Evolutionary conservation across 768 basidiomycete genomes (phyloP), one percentile per base, ranked within the genome.

Genomic region (Hemileccinum rubropunctum): DNA sequence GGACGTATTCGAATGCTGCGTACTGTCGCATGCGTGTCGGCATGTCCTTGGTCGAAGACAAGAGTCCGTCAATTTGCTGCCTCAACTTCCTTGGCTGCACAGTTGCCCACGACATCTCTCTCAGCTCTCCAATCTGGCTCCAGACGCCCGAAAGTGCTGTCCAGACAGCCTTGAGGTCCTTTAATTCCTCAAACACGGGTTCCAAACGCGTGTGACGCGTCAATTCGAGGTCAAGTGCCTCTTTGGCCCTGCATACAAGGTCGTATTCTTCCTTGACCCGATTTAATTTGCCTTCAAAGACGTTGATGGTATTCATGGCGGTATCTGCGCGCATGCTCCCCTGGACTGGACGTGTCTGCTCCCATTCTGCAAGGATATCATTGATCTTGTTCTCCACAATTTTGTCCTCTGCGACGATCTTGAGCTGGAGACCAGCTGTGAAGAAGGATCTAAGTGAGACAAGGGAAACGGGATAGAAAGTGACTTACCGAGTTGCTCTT

Each of bases 331-430:
- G 89, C 79, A 98, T 85, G 71, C 82, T 91, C 34, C 97, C 97
- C 69, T 98, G 95, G 13, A 99, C 91, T 1, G 97, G 97, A 61
- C 97, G 91, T 55, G 87, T 91, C 62, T 86, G 80, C 66, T 98
- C 95, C 97, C 97, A 98, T 68, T 98, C 97, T 48, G 76, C 71
- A 14, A 97, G 76, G 50, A 93, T 80, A 60, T 97, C 94, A 60
- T 80, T 86, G 63, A 98, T 94, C 73, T 92, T 94, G 71, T 92
- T 91, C 74, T 95, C 92, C 1, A 98, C 84, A 47, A 98, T 93
- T 75, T 95, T 95, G 76, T 98, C 97, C 69, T 99, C 94, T 2
- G 97, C 94, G n/a, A 95, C 91, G 67, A 99, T 95, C 79, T 98
- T 99, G 54, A 98, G 77, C 70, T 98, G 97, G n/a, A 99, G 76